Conservation (phyloP, 495 filamentous ascomycete species). For the Tuber magnatum region DNA sequence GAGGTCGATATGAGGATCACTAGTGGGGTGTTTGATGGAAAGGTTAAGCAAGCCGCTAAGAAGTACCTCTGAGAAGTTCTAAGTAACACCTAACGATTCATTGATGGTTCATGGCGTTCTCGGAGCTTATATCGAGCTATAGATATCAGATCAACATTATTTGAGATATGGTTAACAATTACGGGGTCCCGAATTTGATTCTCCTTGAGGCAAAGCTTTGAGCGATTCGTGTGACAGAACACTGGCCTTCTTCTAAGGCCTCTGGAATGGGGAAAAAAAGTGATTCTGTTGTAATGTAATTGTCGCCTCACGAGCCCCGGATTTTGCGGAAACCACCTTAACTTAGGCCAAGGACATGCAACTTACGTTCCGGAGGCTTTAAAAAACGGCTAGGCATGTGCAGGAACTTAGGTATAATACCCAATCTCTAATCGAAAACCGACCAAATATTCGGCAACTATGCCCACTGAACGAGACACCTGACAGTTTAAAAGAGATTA, state of each 20-base stretch:
- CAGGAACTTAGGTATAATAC: neutral
- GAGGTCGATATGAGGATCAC: slow-evolving; percentile 68
- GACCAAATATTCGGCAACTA: neutral
- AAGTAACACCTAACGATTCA: neutral
- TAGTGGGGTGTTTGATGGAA: slow-evolving; percentile 73
- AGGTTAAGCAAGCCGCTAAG: slow-evolving; percentile 78
- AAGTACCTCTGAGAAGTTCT: slow-evolving; percentile 65
- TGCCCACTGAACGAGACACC: neutral
- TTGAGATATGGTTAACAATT: neutral
- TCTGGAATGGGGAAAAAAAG: neutral
- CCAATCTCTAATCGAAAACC: neutral
- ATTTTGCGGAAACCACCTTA: neutral
- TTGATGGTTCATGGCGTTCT: slow-evolving; percentile 1
- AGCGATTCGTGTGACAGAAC: neutral
- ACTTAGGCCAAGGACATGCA: neutral
- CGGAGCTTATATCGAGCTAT: neutral
- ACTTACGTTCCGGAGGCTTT: neutral
- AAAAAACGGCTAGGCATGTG: neutral
- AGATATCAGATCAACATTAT: neutral
- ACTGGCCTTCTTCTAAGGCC: neutral
- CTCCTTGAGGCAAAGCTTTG: neutral
- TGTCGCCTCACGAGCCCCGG: neutral
- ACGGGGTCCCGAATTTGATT: neutral
- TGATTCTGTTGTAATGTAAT: neutral
- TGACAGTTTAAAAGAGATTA: neutral